phyloP scores from a whole-genome alignment of 441 rosid genomes.

The Erysimum pusillum region DNA sequence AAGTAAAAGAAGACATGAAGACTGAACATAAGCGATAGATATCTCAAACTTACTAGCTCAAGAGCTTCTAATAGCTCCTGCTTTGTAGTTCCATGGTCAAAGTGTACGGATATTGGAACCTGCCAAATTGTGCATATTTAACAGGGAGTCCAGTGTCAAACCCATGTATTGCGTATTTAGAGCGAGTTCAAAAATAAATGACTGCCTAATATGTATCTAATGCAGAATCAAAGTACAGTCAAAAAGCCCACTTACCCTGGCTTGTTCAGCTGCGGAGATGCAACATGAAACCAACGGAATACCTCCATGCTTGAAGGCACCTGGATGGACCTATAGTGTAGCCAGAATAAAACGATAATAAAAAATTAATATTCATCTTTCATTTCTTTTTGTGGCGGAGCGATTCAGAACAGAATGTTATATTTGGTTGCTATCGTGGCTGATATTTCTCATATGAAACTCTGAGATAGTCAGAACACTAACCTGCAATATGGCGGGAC shows the following conservation, averaged over 20 bases:
- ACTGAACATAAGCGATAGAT: neutral
- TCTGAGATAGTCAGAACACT: constrained; percentile 22
- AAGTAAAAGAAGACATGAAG: constrained; percentile 14
- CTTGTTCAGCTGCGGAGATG: constrained; percentile 85
- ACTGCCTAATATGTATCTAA: neutral
- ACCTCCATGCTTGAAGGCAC: constrained; percentile 88
- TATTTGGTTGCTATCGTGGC: neutral
- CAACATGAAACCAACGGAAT: constrained; percentile 87
- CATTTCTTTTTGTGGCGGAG: neutral
- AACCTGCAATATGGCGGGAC: constrained; percentile 98
- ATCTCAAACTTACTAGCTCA: constrained; percentile 65
- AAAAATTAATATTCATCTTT: neutral
- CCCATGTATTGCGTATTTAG: neutral
- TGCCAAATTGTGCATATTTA: constrained; percentile 50
- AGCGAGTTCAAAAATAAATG: constrained; percentile 10
- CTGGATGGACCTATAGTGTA: constrained; percentile 82
- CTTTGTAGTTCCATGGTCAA: constrained; percentile 94
- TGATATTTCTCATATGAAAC: constrained; percentile 28
- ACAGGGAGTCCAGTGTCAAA: neutral
- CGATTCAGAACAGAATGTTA: neutral
- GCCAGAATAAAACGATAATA: constrained; percentile 7
- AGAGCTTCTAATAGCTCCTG: constrained; percentile 83
- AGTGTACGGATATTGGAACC: constrained; percentile 97
- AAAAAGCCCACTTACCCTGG: constrained; percentile 66
- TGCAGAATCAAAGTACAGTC: constrained; percentile 7